A percentile compares a stretch with the other conserved stretches of the same genome.
These are phyloP conservation scores for Seiridium cupressi DNA, from an alignment of 2,329 filamentous ascomycete genomes.

Conservation along the genomic window DNA sequence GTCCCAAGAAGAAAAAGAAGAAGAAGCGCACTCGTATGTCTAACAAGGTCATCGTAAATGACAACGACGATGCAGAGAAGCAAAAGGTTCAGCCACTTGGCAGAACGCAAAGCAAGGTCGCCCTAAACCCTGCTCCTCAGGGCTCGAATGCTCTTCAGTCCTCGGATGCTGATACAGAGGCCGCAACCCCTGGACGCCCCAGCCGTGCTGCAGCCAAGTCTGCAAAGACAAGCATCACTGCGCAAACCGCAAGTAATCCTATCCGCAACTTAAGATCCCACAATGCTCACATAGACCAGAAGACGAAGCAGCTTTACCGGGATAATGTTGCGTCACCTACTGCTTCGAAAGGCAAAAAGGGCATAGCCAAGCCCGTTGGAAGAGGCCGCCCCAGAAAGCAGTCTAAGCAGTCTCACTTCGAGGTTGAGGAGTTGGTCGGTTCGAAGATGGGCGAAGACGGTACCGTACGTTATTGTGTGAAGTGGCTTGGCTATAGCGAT, in stretches of 20 bases:
- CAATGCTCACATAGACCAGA: background rate
- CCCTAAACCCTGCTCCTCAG: background rate
- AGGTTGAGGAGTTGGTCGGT: background rate
- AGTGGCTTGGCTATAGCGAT: background rate
- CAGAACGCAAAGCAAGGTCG: background rate
- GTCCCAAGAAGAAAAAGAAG: background rate
- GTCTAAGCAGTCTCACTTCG: background rate
- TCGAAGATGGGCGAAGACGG: background rate
- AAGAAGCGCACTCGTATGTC: background rate
- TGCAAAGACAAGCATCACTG: background rate
- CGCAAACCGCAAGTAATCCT: background rate
- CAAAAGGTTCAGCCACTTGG: too few relatives aligned
- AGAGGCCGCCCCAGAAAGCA: background rate
- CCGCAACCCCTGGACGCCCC: background rate
- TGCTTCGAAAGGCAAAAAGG: background rate
- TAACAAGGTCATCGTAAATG: too few relatives aligned
- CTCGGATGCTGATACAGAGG: background rate
- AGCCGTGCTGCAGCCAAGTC: background rate
- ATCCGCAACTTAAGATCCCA: background rate
- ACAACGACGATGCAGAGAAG: too few relatives aligned
- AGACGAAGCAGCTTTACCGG: background rate
- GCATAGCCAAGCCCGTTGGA: background rate
- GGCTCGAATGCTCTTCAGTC: background rate
- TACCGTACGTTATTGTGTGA: background rate
- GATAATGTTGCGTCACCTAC: background rate